Base-by-base conservation (phyloP, 108 stramenopile genomes). In the Cyclotella kingstonii region DNA sequence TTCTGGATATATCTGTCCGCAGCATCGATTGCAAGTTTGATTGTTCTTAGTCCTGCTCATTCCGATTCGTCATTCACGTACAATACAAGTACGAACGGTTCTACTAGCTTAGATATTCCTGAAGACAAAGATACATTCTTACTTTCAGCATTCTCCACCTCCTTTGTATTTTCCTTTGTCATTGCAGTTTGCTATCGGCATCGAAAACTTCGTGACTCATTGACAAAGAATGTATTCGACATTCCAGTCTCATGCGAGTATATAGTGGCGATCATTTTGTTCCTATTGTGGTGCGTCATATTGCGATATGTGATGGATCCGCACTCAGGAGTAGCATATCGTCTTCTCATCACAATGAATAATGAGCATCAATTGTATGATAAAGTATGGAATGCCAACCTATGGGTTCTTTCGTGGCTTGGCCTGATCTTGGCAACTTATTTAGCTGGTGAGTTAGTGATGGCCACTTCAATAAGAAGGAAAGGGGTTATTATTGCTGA, bases 371-470 rank as follows among this genome's bases (percentile, higher is more conserved):
- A 41, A 18, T 57, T 14, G 29, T 45, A 52, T 10, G 51, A 45
- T 21, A 39, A 51, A 10, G 47, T 63, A 25, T 72, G 45, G 62
- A 72, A 72, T 58, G 38, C 23, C 26, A 72, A 72, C 53, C 35
- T 63, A 1, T 72, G 71, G 71, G 42, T 62, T 4, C 29, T 41
- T 34, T 33, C 61, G 5, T 72, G 71, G 71, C 18, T 63, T 0
- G 71, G 71, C 22, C 56, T 34, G 23, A 63, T 55, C 0, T 23
- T 72, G 21, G 47, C 56, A 22, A 14, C 63, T 4, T 44, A 30
- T 58, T 52, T 72, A 46, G 55, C 64, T 2, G 71, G 71, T 44
- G 46, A 47, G n/a, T 49, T 72, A 43, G 9, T 72, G 26, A 42
- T 72, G 49, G 71, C 50, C 8, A 39, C 55, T 30, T 54, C 60